Percentiles rank a stretch among this genome's conserved stretches.
These are phyloP conservation scores for Podila verticillata DNA, from an alignment of 192 early-diverging fungal species.

Conservation along the genomic window DNA sequence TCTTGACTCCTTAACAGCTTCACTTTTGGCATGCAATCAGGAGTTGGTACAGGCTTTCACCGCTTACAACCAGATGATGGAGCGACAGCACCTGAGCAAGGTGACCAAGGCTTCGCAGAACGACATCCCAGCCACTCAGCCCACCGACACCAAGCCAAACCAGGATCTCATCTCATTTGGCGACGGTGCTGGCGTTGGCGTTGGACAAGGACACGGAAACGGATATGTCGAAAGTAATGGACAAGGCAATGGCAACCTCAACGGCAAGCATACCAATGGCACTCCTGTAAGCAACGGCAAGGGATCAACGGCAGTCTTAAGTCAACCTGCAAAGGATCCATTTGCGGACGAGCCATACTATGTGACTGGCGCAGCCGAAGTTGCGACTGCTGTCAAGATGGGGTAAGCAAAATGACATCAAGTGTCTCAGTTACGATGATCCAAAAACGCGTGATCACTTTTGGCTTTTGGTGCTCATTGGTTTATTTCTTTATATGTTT, in stretches of 20 bases:
- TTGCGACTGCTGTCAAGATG: constrained; percentile 39
- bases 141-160: background rate
- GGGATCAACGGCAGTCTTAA: background rate
- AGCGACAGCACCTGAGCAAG: constrained; percentile 51
- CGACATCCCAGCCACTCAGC: constrained; percentile 1
- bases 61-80: constrained; percentile 66
- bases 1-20: constrained; percentile 41
- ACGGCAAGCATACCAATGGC: background rate
- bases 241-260: constrained; percentile 17
- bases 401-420: constrained; percentile 21
- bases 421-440: too few relatives aligned
- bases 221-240: constrained; percentile 8
- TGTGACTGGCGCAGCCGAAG: constrained; percentile 25
- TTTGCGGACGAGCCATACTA: constrained; percentile 32
- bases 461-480: too few relatives aligned
- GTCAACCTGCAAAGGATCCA: constrained; percentile 10
- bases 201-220: constrained; percentile 2
- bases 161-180: constrained; percentile 36
- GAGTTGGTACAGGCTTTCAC: constrained; percentile 62
- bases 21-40: constrained; percentile 59
- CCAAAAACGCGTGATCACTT: too few relatives aligned
- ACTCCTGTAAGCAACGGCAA: background rate
- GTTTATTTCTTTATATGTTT: background rate
- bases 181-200: constrained; percentile 8
- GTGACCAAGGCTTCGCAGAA: constrained; percentile 54